A percentile compares a stretch with the other conserved stretches of the same genome.
These are phyloP conservation scores for Nepenthes mirabilis DNA, from an alignment of 148 eudicot species.

Conservation along the genomic window DNA sequence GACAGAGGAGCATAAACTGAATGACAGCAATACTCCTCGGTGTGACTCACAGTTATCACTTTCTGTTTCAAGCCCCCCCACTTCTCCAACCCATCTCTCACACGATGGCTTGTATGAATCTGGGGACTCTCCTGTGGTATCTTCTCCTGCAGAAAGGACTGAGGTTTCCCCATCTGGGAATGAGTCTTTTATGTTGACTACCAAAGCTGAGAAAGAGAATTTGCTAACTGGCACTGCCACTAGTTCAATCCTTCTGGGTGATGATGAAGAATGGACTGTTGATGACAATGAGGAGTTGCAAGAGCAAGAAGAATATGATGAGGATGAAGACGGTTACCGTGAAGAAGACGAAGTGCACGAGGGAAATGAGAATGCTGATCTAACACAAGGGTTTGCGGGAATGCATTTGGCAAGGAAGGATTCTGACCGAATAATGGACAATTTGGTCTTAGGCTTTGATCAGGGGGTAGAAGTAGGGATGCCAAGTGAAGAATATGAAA, in stretches of 20 bases:
- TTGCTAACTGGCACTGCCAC: slow-evolving; percentile 17
- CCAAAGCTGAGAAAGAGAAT: slow-evolving; percentile 20
- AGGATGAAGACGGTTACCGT: slow-evolving; percentile 67
- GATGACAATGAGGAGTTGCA: slow-evolving; percentile 52
- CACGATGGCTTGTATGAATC: slow-evolving; percentile 88
- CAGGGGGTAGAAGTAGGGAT: slow-evolving; percentile 86
- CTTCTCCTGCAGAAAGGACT: slow-evolving; percentile 31
- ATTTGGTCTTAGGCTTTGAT: slow-evolving; percentile 83
- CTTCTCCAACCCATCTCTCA: slow-evolving; percentile 74
- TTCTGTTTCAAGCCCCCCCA: slow-evolving; percentile 89
- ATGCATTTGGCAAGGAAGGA: slow-evolving; percentile 40
- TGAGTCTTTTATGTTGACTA: slow-evolving; percentile 23
- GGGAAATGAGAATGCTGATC: slow-evolving; percentile 42
- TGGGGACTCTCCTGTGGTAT: slow-evolving; percentile 38
- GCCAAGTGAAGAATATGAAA: slow-evolving; percentile 64
- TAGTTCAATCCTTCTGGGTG: slow-evolving; percentile 40
- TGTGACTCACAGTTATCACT: slow-evolving; percentile 87
- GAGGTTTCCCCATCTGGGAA: slow-evolving; percentile 19
- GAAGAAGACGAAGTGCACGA: slow-evolving; percentile 81
- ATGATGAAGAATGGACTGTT: slow-evolving; percentile 83
- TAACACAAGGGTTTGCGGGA: slow-evolving; percentile 51
- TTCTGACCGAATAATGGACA: slow-evolving; percentile 37
- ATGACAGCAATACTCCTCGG: slow-evolving; percentile 29
- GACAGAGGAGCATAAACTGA: slow-evolving; percentile 27
- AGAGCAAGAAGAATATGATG: slow-evolving; percentile 88